Conservation (phyloP, 2,329 filamentous ascomycete species). For the Arthroderma sp. region DNA sequence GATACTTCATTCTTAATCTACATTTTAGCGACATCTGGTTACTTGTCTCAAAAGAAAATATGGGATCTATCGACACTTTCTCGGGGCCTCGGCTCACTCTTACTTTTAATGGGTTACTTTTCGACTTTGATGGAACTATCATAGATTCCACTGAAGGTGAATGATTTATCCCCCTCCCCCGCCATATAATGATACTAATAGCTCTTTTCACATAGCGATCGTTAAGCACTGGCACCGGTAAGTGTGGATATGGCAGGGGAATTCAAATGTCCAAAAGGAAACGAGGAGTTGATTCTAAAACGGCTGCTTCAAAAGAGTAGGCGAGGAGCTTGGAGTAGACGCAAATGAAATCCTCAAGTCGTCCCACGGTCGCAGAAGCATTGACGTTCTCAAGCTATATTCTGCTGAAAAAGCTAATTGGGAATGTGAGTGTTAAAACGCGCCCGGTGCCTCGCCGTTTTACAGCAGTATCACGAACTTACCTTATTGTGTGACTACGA, state of each 20-base stretch:
- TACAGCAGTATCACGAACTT: not conserved
- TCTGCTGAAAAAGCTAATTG: constrained; percentile 77
- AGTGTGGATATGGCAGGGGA: constrained; percentile 14
- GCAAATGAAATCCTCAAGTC: constrained; percentile 77
- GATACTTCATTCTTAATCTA: too few relatives aligned
- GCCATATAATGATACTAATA: constrained; percentile 12
- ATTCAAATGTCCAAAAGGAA: not conserved
- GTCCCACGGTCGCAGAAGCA: constrained; percentile 79
- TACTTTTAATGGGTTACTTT: constrained; percentile 32
- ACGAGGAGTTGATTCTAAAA: not conserved
- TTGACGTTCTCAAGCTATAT: constrained; percentile 69
- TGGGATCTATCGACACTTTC: constrained; percentile 19
- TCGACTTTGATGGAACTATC: constrained; percentile 37
- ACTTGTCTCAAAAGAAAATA: not conserved
- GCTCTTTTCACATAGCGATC: constrained; percentile 38
- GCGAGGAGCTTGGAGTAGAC: constrained; percentile 68
- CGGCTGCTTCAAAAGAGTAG: constrained; percentile 29
- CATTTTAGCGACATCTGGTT: too few relatives aligned
- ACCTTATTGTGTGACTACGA: not conserved
- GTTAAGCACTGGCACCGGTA: constrained; percentile 51
- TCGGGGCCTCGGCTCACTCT: constrained; percentile 27
- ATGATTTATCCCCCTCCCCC: not conserved
- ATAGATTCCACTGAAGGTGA: constrained; percentile 35
- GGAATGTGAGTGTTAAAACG: constrained; percentile 57
- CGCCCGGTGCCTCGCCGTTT: not conserved